Evolutionary conservation across 495 filamentous ascomycete genomes (phyloP), one percentile per base, ranked within the genome.

Genomic region (Aspergillus cristatus): DNA sequence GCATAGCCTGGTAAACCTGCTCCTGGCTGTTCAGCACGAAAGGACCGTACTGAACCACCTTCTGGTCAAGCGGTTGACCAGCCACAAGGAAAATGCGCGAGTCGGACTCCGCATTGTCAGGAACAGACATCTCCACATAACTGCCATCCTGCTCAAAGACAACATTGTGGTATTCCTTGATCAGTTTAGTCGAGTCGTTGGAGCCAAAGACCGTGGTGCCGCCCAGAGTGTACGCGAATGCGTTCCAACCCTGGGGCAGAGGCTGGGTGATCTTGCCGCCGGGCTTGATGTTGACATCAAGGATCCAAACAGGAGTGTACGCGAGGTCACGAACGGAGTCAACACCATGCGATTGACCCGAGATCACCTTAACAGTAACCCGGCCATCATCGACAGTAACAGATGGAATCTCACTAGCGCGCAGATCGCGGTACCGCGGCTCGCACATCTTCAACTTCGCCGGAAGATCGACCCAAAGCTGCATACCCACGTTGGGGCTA

Each of bases 391-490:
- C 86, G 3, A 74, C 60, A 6, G 67, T 70, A 15, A 74, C 82
- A 1, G 57, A 51, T 0, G 90, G 90, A 38, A 97, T 87, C 62
- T 96, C 90, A 6, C 31, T 50, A 0, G 83, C 80, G 16, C 71
- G 62, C 17, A 97, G 58, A 53, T 97, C 91, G 26, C 91, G 81
- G 43, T 97, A 97, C 7, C 90, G 73, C 11, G 90, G 91, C 63
- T 97, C 91, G 59, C 84, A 89, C 43, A 60, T 69, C 66, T 97
- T 97, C 12, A 96, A 67, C 26, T 79, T 54, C 54, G 78, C 61
- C 1, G 90, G 90, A 6, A 97, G 63, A 54, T 97, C 90, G 20
- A 96, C 90, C 90, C 90, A 96, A 4, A 96, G 66, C 64, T 96
- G 90, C 64, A 98, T 71, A 6, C 90, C 90, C 41, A 94, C 76